phyloP scores from a whole-genome alignment of 2,329 filamentous ascomycete species.

The Macrophomina phaseolina region DNA sequence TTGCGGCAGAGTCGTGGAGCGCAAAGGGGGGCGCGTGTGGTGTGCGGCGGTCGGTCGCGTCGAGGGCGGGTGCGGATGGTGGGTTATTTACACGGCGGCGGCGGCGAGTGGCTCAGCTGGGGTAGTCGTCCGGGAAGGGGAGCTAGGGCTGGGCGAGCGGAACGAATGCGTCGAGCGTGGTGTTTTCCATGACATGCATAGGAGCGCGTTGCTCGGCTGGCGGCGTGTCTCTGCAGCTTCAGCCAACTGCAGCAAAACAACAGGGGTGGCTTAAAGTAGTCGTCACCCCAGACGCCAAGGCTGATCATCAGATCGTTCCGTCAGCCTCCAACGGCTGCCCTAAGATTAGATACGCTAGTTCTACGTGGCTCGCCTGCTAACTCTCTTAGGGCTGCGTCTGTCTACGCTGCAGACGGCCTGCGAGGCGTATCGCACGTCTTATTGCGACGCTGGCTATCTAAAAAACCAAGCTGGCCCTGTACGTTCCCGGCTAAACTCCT shows the following conservation, averaged over 20 bases:
- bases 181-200: slow-evolving; percentile 13
- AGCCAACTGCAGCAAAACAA: slow-evolving; percentile 26
- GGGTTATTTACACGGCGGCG: slow-evolving; percentile 7
- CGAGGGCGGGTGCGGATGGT: slow-evolving; percentile 5
- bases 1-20: slow-evolving; percentile 19
- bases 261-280: slow-evolving; percentile 21
- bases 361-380: slow-evolving; percentile 1
- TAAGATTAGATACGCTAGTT: not conserved
- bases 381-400: not conserved
- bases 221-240: slow-evolving; percentile 10
- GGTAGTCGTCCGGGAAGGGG: not conserved
- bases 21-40: slow-evolving; percentile 24
- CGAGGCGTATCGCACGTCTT: not conserved
- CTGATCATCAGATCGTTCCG: slow-evolving; percentile 20
- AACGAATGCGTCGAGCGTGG: slow-evolving; percentile 9
- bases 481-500: slow-evolving; percentile 16
- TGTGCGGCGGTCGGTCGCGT: slow-evolving; percentile 22
- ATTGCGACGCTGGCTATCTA: not conserved
- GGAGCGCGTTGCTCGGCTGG: slow-evolving; percentile 22
- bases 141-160: not conserved
- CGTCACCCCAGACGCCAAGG: slow-evolving; percentile 27
- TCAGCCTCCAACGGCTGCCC: slow-evolving; percentile 18
- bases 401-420: not conserved
- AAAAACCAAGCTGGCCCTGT: not conserved
- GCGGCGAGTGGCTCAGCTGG: not conserved